phyloP scores from a whole-genome alignment of 1,284 basidiomycete genomes.

The Ustilago esculenta region DNA sequence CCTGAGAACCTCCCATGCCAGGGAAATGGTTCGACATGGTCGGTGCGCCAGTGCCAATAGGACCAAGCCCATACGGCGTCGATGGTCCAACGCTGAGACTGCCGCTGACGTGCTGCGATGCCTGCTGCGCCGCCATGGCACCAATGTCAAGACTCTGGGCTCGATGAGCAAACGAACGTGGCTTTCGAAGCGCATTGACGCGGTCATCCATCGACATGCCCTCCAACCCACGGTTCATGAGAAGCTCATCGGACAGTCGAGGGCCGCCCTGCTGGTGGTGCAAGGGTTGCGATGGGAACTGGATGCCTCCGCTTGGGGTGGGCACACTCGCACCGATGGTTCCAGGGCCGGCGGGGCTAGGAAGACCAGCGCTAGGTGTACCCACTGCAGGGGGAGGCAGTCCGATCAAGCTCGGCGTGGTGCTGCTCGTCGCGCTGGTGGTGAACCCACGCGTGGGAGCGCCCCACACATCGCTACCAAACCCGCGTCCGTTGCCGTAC shows the following conservation, averaged over 20 bases:
- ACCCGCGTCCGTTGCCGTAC: constrained; percentile 49
- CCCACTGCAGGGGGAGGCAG: constrained; percentile 35
- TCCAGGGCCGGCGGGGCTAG: constrained; percentile 27
- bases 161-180: constrained; percentile 58
- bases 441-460: constrained; percentile 50
- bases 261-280: constrained; percentile 37
- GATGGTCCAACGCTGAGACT: constrained; percentile 41
- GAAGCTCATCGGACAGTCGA: constrained; percentile 49
- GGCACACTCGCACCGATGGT: constrained; percentile 14
- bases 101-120: constrained; percentile 30
- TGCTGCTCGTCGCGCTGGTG: constrained; percentile 35
- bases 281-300: constrained; percentile 48
- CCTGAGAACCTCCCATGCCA: constrained; percentile 30
- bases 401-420: constrained; percentile 35
- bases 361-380: constrained; percentile 15
- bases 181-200: constrained; percentile 52
- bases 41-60: constrained; percentile 40
- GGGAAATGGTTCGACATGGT: constrained; percentile 33
- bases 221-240: constrained; percentile 40
- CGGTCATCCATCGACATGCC: constrained; percentile 54
- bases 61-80: constrained; percentile 44
- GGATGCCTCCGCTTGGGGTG: constrained; percentile 29
- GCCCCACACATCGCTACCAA: constrained; percentile 63
- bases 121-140: constrained; percentile 53
- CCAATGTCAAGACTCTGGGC: constrained; percentile 61